A percentile compares a stretch with the other conserved stretches of the same genome.
These are phyloP conservation scores for Meripilus lineatus DNA, from an alignment of 1,284 basidiomycete genomes.

Conservation along the genomic window DNA sequence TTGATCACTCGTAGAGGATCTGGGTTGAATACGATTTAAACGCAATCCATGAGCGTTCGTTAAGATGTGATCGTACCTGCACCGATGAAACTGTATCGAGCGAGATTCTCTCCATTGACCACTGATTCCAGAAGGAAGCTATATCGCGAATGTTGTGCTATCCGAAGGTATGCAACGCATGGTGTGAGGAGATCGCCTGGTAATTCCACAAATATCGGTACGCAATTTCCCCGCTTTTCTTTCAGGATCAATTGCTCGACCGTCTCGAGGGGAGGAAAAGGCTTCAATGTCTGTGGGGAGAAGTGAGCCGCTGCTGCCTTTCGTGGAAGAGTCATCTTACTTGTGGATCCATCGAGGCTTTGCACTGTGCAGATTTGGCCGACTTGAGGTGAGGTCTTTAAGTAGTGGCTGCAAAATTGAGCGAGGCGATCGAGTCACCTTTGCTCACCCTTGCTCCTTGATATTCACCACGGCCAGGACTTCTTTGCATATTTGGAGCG, in stretches of 20 bases:
- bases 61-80: constrained; percentile 70
- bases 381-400: too few relatives aligned
- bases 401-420: too few relatives aligned
- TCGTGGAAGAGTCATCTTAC: constrained; percentile 30
- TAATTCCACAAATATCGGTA: constrained; percentile 90
- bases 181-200: constrained; percentile 97
- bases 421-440: too few relatives aligned
- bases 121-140: constrained; percentile 94
- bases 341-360: constrained; percentile 59
- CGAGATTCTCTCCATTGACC: constrained; percentile 85
- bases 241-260: constrained; percentile 71
- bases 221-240: constrained; percentile 83
- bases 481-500: too few relatives aligned
- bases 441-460: too few relatives aligned
- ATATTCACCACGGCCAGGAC: too few relatives aligned
- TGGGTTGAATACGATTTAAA: constrained; percentile 26
- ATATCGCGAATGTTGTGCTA: constrained; percentile 89
- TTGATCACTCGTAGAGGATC: constrained; percentile 92
- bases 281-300: too few relatives aligned
- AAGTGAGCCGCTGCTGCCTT: neutral
- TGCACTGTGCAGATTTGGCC: too few relatives aligned
- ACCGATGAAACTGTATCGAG: constrained; percentile 95
- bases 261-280: constrained; percentile 64
- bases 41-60: too few relatives aligned
- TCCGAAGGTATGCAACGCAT: constrained; percentile 92